Evolutionary conservation across 768 basidiomycete species (phyloP).

Genomic region (Collybia nuda): DNA sequence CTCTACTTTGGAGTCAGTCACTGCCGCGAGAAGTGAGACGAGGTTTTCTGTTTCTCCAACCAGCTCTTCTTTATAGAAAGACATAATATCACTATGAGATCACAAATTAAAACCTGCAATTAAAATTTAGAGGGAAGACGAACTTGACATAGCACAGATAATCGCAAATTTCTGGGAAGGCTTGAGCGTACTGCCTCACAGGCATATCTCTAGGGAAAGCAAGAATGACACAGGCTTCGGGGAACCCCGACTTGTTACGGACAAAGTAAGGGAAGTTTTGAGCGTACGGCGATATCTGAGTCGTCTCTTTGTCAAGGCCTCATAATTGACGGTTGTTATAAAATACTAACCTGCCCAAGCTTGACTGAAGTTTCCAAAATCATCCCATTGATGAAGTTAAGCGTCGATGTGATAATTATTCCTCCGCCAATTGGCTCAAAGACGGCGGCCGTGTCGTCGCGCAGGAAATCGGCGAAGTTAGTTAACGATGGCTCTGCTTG

Average conservation of each 20-base stretch:
- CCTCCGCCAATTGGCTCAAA: slow-evolving; percentile 21
- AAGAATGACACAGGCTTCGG: slow-evolving; percentile 33
- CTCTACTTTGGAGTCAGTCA: no score
- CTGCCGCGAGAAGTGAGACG: slow-evolving; percentile 28
- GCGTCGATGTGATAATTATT: slow-evolving; percentile 31
- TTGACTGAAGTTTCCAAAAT: slow-evolving; percentile 28
- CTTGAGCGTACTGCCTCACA: slow-evolving; percentile 31
- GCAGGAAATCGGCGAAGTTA: no score
- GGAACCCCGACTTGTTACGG: slow-evolving; percentile 28
- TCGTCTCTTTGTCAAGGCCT: neutral
- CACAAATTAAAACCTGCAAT: neutral
- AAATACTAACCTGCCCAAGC: slow-evolving; percentile 20
- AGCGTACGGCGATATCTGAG: slow-evolving; percentile 12
- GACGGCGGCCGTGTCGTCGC: no score
- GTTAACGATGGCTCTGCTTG: no score
- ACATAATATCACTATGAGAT: slow-evolving; percentile 33
- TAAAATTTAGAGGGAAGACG: slow-evolving; percentile 6
- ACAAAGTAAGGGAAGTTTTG: slow-evolving; percentile 18
- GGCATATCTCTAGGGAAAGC: slow-evolving; percentile 32
- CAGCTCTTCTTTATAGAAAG: slow-evolving; percentile 41
- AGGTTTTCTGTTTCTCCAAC: slow-evolving; percentile 32
- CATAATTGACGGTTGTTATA: neutral
- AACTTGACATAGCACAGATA: slow-evolving; percentile 36
- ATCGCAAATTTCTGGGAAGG: slow-evolving; percentile 32
- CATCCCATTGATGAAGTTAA: slow-evolving; percentile 33